Evolutionary conservation across 2,329 filamentous ascomycete species (phyloP), one percentile per base, ranked within the genome.

Genomic region (Onygenales sp.): DNA sequence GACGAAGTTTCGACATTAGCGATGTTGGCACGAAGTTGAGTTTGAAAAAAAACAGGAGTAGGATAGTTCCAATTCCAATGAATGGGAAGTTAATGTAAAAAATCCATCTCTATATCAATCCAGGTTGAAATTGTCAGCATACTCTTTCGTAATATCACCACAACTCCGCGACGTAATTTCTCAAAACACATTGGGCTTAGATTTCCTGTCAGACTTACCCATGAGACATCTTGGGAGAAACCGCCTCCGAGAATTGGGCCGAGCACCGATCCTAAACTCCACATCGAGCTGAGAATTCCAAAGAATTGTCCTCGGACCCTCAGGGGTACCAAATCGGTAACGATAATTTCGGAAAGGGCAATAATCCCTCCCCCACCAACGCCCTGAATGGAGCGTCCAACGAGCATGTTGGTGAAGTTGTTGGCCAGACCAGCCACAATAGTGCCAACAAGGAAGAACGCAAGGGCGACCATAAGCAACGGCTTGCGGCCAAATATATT

Each of bases 21-120:
- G 71, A 70, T 45, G 69, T 72, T 0, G 76, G 74, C 6, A 75
- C 63, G 51, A 74, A 68, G 52, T 76, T 72, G 44, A 82, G 70
- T n/a, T 74, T 71, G 11, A 84, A 67, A 65, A 81, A 83, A 27
- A 82, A 43, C 0, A 74, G 66, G 13, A 80, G 67, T 57, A 80
- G 65, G 39, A 75, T 58, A 13, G 70, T 64, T 2, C 74, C 76
- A n/a, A 80, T 54, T 2, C 68, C 77, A 33, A 76, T 71, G 60
- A 84, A 77, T 2, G 81, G 80, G 1, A 84, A 66, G 58, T 85
- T 85, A 59, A 84, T 74, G 74, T 78, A 86, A 62, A 85, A 84
- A 48, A 85, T 77, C 82, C 82, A 86, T 7, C 77, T 67, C 82
- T 81, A 82, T 42, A 44, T 21, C 34, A 34, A 43, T 14, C n/a